Evolutionary conservation across 371 early-diverging fungal genomes (phyloP), one percentile per base, ranked within the genome.

Genomic region (Mortierella polycephala): DNA sequence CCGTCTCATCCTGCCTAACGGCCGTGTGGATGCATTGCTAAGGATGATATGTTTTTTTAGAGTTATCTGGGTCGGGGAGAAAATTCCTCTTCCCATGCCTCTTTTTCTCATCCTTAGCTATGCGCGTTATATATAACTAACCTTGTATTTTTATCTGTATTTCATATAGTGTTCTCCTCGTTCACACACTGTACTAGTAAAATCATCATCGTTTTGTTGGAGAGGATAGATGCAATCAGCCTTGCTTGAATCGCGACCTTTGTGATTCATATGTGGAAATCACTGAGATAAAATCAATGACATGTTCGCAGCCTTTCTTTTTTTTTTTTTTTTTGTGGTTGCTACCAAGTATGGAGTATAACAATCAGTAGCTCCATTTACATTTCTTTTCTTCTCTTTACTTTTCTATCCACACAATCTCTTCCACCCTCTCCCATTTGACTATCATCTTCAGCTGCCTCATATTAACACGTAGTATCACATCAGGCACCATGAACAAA

Each of bases 1-100:
- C 47, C 20, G 47, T 23, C 30, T n/a, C 20, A 13, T 39, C 49
- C 57, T 21, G 42, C 14, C 13, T 62, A 62, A 52, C n/a, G 18
- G 23, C 16, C 8, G 1, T 9, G 9, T 10, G 12, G 2, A 7
- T 11, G 30, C 47, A 39, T 57, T n/a, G 65, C 7, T 18, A 37
- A 55, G 64, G 67, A 54, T 68, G 74, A 74, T 74, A 74, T n/a
- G 74, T 68, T 74, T 74, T 73, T 74, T 73, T 21, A 53, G 64
- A 52, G 58, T 11, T 39, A 18, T 40, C 16, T n/a, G 30, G 30
- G 30, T 30, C 30, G 30, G 4, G 30, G 30, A 30, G 30, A 30
- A 1, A 30, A 30, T 11, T 40, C 8, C 12, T 42, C 13, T 16
- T 46, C 13, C 11, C 20, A 10, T 14, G 16, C 57, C 40, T 60